Evolutionary conservation across 1,284 basidiomycete species (phyloP).

Genomic region (Pyrrhoderma lamaoense): DNA sequence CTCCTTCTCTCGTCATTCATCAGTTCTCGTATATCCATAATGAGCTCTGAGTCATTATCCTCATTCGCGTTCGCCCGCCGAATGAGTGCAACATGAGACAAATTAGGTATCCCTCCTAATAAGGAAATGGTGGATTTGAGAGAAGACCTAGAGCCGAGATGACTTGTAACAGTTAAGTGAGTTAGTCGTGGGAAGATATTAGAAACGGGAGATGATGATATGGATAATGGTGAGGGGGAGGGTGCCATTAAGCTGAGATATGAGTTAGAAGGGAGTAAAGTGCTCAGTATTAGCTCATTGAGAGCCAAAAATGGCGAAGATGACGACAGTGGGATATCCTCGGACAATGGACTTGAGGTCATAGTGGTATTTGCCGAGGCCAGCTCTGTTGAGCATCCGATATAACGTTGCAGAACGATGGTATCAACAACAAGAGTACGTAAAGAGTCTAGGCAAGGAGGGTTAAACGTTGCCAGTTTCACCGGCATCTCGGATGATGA

Average conservation of each 20-base stretch:
- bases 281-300: no score
- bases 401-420: slow-evolving; percentile 1
- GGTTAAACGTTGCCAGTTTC: no score
- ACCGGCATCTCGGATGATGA: background rate
- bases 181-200: slow-evolving; percentile 21
- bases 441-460: background rate
- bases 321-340: no score
- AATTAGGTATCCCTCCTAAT: slow-evolving; percentile 29
- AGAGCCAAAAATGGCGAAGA: no score
- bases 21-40: slow-evolving; percentile 25
- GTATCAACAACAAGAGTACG: slow-evolving; percentile 12
- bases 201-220: no score
- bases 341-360: no score
- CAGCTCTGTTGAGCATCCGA: background rate
- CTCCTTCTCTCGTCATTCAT: no score
- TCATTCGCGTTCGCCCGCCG: slow-evolving; percentile 35
- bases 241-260: no score
- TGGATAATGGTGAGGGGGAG: no score
- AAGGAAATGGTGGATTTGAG: slow-evolving; percentile 30
- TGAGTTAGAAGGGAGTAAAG: no score
- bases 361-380: background rate
- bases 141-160: slow-evolving; percentile 31
- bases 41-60: slow-evolving; percentile 36
- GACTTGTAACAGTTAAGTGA: slow-evolving; percentile 35
- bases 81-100: slow-evolving; percentile 36